Evolutionary conservation across 768 basidiomycete genomes (phyloP).

Genomic region (Scleroderma citrinum): DNA sequence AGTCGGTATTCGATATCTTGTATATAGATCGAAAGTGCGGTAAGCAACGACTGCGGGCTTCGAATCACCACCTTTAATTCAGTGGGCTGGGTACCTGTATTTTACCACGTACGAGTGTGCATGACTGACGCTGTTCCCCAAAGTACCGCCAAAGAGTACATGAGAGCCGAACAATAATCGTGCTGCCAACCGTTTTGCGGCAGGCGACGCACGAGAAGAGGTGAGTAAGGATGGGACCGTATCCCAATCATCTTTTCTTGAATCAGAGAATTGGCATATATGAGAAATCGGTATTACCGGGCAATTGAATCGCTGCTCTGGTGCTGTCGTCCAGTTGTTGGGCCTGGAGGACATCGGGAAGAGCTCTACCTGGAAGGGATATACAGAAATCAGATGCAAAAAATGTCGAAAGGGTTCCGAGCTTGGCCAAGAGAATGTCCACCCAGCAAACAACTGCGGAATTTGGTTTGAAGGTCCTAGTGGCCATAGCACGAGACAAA

Average conservation of each 20-base stretch:
- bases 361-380: conserved; percentile 7
- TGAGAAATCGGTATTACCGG: conserved; percentile 35
- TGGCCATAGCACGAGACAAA: conserved; percentile 41
- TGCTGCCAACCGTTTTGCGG: conserved; percentile 53
- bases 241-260: conserved; percentile 47
- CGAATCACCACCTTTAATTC: conserved; percentile 1
- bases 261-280: conserved; percentile 7
- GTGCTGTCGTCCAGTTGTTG: conserved; percentile 48
- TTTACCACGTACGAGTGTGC: conserved; percentile 17
- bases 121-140: conserved; percentile 2
- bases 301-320: conserved; percentile 62
- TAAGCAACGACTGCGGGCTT: conserved; percentile 10
- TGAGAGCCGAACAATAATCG: conserved; percentile 50
- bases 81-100: neutral
- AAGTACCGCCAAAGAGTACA: conserved; percentile 42
- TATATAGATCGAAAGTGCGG: conserved; percentile 16
- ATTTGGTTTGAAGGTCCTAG: conserved; percentile 21
- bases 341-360: conserved; percentile 26
- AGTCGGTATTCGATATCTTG: conserved; percentile 13
- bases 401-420: conserved; percentile 36
- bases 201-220: conserved; percentile 50
- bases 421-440: conserved; percentile 51
- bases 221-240: conserved; percentile 38
- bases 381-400: conserved; percentile 23
- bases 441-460: conserved; percentile 52